phyloP scores from a whole-genome alignment of 176 grass and related monocot genomes.

The Echinochloa phyllopogon region DNA sequence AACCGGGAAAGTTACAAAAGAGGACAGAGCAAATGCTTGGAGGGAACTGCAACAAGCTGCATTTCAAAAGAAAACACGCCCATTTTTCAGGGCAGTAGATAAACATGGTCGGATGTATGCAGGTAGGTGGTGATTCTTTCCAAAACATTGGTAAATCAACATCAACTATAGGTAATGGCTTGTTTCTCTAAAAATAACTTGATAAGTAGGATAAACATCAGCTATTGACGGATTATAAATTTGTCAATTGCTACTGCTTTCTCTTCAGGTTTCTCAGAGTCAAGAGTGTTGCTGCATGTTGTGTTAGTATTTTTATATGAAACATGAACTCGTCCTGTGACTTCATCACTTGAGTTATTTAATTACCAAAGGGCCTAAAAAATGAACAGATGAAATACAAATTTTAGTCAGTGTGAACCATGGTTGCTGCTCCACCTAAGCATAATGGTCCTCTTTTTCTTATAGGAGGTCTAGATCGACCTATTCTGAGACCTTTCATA shows the following conservation, averaged over 20 bases:
- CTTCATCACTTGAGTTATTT: not conserved
- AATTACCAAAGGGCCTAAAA: not conserved
- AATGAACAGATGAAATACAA: slow-evolving; percentile 2
- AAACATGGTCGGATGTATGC: slow-evolving; percentile 89
- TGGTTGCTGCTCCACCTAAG: slow-evolving; percentile 16
- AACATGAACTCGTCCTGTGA: not conserved
- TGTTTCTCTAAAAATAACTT: slow-evolving; percentile 35
- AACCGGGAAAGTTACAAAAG: slow-evolving; percentile 77
- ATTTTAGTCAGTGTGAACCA: not conserved
- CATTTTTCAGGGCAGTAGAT: slow-evolving; percentile 87
- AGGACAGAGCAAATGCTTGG: slow-evolving; percentile 72
- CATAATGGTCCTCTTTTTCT: slow-evolving; percentile 12
- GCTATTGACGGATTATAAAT: slow-evolving; percentile 12
- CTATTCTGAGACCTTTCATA: slow-evolving; percentile 72
- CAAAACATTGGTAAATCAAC: slow-evolving; percentile 24
- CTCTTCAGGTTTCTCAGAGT: not conserved
- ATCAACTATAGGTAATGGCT: not conserved
- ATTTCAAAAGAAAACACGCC: slow-evolving; percentile 67
- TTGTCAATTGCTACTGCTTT: slow-evolving; percentile 26
- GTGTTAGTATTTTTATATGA: not conserved
- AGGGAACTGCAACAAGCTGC: slow-evolving; percentile 76
- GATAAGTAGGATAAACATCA: not conserved
- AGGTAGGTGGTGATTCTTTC: slow-evolving; percentile 57
- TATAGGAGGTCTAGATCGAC: slow-evolving; percentile 82
- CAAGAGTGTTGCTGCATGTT: slow-evolving; percentile 1